Evolutionary conservation across 768 basidiomycete species (phyloP).

Genomic region (Boletus fagicola): DNA sequence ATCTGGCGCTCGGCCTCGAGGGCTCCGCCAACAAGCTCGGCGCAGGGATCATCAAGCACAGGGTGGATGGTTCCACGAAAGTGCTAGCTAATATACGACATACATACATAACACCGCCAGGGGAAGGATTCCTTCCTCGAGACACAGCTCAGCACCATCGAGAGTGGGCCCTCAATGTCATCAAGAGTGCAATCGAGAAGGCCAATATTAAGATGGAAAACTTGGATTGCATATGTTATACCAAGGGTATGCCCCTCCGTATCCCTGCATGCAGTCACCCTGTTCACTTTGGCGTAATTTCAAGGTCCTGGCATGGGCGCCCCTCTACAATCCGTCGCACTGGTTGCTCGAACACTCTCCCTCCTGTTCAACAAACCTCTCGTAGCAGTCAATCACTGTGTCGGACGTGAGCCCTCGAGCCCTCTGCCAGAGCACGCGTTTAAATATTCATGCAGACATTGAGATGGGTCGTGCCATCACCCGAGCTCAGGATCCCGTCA

Average conservation of each 20-base stretch:
- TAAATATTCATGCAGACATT: slow-evolving; percentile 62
- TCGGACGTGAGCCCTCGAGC: slow-evolving; percentile 71
- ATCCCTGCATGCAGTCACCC: not conserved
- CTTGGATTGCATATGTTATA: slow-evolving; percentile 94
- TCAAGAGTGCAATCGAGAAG: slow-evolving; percentile 69
- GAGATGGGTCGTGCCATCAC: slow-evolving; percentile 98
- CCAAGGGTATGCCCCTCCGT: slow-evolving; percentile 69
- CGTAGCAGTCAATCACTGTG: slow-evolving; percentile 98
- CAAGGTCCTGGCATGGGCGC: slow-evolving; percentile 99
- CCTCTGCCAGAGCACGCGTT: not conserved
- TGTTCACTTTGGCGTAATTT: not conserved
- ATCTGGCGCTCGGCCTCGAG: slow-evolving; percentile 92
- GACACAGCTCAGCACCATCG: slow-evolving; percentile 97
- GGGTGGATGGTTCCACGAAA: slow-evolving; percentile 62
- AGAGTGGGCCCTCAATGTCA: slow-evolving; percentile 83
- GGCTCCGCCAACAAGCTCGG: slow-evolving; percentile 98
- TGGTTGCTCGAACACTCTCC: slow-evolving; percentile 89
- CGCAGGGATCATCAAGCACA: slow-evolving; percentile 86
- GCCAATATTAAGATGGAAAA: slow-evolving; percentile 72
- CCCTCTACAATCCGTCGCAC: slow-evolving; percentile 89
- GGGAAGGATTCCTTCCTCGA: slow-evolving; percentile 94
- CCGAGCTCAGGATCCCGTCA: slow-evolving; percentile 90
- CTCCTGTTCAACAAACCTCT: slow-evolving; percentile 88
- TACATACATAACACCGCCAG: slow-evolving; percentile 98
- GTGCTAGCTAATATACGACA: slow-evolving; percentile 93